A percentile compares a stretch with the other conserved stretches of the same genome.
phyloP scores from a whole-genome alignment of 768 basidiomycete genomes.

The Trametes cingulata region DNA sequence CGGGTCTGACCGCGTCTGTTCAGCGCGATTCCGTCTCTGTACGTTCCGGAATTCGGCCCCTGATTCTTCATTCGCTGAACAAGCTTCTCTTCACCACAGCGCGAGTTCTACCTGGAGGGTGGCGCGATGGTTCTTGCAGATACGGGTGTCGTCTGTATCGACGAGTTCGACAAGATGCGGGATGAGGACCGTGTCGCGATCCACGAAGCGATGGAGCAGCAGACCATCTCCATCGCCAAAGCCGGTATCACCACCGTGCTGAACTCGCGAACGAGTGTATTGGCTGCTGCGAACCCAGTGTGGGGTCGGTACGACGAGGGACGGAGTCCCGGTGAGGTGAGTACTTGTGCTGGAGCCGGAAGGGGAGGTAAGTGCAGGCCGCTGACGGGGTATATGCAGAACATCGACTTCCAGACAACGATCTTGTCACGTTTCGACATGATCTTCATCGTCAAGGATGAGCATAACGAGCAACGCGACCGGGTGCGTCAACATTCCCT shows the following conservation, averaged over 20 bases:
- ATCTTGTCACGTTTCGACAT: conserved; percentile 98
- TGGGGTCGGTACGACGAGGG: conserved; percentile 98
- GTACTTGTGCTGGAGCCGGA: conserved; percentile 11
- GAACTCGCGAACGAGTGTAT: conserved; percentile 92
- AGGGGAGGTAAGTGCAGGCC: too few species aligned
- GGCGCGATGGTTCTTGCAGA: conserved; percentile 99
- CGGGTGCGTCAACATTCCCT: conserved; percentile 52
- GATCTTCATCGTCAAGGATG: conserved; percentile 99
- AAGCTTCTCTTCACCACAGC: conserved; percentile 43
- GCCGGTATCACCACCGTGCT: conserved; percentile 98
- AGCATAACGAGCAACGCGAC: conserved; percentile 93
- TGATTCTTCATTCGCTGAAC: background rate
- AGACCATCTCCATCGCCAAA: conserved; percentile 98
- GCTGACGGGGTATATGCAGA: conserved; percentile 42
- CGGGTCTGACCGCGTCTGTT: conserved; percentile 96
- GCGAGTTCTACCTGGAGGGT: conserved; percentile 98
- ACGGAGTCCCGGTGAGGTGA: conserved; percentile 89
- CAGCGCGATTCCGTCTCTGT: conserved; percentile 92
- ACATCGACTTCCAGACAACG: conserved; percentile 97
- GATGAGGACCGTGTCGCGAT: conserved; percentile 99
- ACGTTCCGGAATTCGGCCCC: conserved; percentile 30
- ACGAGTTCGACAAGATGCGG: conserved; percentile 99
- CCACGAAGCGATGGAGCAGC: conserved; percentile 99
- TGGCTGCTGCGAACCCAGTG: conserved; percentile 97
- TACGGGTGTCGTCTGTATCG: conserved; percentile 97